Percentiles rank a stretch among this genome's conserved stretches.
phyloP scores from a whole-genome alignment of 192 early-diverging fungal species.

The Podila epigama region DNA sequence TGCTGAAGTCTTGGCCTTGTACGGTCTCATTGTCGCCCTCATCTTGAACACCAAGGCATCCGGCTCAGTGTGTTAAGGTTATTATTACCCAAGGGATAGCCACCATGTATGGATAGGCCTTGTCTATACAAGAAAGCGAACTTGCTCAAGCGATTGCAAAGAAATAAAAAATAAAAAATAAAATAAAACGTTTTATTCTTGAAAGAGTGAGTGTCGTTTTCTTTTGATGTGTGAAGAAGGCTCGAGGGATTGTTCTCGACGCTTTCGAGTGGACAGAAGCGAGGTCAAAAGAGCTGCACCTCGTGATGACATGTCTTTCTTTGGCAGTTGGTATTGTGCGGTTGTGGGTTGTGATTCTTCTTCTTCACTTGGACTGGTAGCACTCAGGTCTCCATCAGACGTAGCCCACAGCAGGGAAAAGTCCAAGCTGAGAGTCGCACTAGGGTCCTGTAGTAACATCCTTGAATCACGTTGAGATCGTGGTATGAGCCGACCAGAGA shows the following conservation, averaged over 20 bases:
- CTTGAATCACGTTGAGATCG: neutral
- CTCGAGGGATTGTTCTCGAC: neutral
- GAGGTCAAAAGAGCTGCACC: neutral
- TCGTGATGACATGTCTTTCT: neutral
- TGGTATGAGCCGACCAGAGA: neutral
- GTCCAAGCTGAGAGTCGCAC: neutral
- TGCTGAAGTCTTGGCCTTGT: conserved; percentile 87
- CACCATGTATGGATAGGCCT: too few relatives aligned
- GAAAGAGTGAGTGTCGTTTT: neutral
- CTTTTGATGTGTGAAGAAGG: neutral
- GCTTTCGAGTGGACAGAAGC: neutral
- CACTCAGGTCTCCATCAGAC: neutral
- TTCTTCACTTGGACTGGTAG: too few relatives aligned
- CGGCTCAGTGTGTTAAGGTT: conserved; percentile 9
- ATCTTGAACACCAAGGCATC: conserved; percentile 85
- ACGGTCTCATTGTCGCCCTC: conserved; percentile 86
- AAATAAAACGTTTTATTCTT: neutral
- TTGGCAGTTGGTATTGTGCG: too few relatives aligned
- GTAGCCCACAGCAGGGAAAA: conserved; percentile 1
- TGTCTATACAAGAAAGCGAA: too few relatives aligned
- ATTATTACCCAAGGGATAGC: too few relatives aligned
- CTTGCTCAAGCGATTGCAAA: too few relatives aligned
- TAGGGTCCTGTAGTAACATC: neutral
- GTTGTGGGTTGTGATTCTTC: too few relatives aligned
- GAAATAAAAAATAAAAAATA: too few relatives aligned